phyloP scores from a whole-genome alignment of 176 grass and related monocot genomes.

The Pontederia crassipes region DNA sequence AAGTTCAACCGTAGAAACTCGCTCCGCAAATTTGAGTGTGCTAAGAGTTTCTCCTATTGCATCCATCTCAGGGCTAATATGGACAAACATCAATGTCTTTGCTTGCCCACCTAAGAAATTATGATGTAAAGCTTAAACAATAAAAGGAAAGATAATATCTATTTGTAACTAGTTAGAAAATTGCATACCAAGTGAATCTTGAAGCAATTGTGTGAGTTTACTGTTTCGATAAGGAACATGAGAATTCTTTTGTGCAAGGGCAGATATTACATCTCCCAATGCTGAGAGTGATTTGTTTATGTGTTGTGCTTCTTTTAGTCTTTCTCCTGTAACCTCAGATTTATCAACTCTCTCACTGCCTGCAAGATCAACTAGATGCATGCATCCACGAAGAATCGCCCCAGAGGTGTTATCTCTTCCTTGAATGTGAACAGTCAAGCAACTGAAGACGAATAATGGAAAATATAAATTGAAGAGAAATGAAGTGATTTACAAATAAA shows the following conservation, averaged over 20 bases:
- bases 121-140: slow-evolving; percentile 12
- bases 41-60: slow-evolving; percentile 87
- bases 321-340: slow-evolving; percentile 88
- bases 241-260: slow-evolving; percentile 77
- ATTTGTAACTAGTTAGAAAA: not conserved
- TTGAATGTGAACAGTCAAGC: slow-evolving; percentile 95
- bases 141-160: not conserved
- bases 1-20: slow-evolving; percentile 98
- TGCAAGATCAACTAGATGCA: slow-evolving; percentile 98
- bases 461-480: slow-evolving; percentile 9
- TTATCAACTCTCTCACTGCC: slow-evolving; percentile 96
- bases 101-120: slow-evolving; percentile 72
- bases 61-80: slow-evolving; percentile 91
- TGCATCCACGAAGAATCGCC: slow-evolving; percentile 72
- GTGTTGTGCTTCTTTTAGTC: slow-evolving; percentile 97
- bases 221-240: slow-evolving; percentile 97
- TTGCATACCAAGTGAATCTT: slow-evolving; percentile 94
- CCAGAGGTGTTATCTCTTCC: slow-evolving; percentile 88
- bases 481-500: not conserved
- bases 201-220: slow-evolving; percentile 97
- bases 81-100: slow-evolving; percentile 99
- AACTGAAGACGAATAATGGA: slow-evolving; percentile 45
- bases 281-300: slow-evolving; percentile 98
- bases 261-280: slow-evolving; percentile 93
- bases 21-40: slow-evolving; percentile 95